phyloP scores from a whole-genome alignment of 1,284 basidiomycete genomes.

The Cutaneotrichosporon sp. region DNA sequence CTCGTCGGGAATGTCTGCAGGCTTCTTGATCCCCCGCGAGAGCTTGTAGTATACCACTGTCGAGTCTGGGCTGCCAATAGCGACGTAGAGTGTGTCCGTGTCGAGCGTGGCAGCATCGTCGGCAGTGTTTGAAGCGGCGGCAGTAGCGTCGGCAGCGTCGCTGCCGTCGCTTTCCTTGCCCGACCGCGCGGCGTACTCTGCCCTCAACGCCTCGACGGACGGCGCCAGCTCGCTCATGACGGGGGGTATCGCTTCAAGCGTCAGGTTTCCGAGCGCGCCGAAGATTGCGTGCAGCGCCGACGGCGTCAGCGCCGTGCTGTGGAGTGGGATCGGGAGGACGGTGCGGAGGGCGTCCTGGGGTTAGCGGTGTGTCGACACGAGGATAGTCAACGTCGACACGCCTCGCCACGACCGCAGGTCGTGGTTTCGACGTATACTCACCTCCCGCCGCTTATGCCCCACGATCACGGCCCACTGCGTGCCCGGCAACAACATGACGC shows the following conservation, averaged over 20 bases:
- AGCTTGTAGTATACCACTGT: slow-evolving; percentile 49
- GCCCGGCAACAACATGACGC: slow-evolving; percentile 24
- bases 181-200: slow-evolving; percentile 7
- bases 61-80: slow-evolving; percentile 44
- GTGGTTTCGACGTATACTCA: no score
- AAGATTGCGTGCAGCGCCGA: slow-evolving; percentile 39
- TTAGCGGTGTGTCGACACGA: slow-evolving; percentile 2
- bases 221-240: slow-evolving; percentile 28
- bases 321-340: slow-evolving; percentile 43
- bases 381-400: no score
- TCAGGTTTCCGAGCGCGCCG: slow-evolving; percentile 20
- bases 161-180: background rate
- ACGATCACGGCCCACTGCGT: slow-evolving; percentile 37
- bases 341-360: slow-evolving; percentile 42
- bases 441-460: slow-evolving; percentile 39
- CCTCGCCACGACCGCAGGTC: no score
- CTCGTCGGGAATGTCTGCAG: slow-evolving; percentile 49
- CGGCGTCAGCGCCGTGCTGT: slow-evolving; percentile 41
- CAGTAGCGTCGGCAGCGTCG: no score
- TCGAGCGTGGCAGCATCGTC: slow-evolving; percentile 25
- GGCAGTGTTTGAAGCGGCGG: no score
- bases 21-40: slow-evolving; percentile 48
- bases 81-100: slow-evolving; percentile 43
- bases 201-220: slow-evolving; percentile 21
- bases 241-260: slow-evolving; percentile 20